Percentiles rank a stretch among this genome's conserved stretches.
These are phyloP conservation scores for Paramecium tetraurelia DNA, from an alignment of 73 alveolate genomes.

Conservation along the genomic window DNA sequence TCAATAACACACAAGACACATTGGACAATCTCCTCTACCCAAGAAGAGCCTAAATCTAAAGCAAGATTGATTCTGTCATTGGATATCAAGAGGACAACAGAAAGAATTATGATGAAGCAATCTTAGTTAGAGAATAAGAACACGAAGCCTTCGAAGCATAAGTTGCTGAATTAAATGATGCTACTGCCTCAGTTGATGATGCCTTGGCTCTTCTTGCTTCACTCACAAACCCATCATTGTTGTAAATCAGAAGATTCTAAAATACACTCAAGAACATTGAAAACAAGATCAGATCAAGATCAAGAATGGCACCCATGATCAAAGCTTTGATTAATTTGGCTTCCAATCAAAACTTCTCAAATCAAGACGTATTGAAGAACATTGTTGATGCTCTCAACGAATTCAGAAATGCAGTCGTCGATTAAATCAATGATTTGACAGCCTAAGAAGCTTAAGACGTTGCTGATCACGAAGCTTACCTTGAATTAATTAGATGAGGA, in stretches of 20 bases:
- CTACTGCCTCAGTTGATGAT: constrained; percentile 46
- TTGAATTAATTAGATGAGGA: constrained; percentile 34
- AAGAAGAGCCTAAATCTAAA: constrained; percentile 15
- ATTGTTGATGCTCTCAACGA: constrained; percentile 40
- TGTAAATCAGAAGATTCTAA: constrained; percentile 29
- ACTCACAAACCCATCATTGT: constrained; percentile 20
- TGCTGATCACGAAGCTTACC: neutral
- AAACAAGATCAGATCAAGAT: constrained; percentile 33
- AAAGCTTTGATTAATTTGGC: constrained; percentile 7
- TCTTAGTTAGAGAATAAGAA: constrained; percentile 43
- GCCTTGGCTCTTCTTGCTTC: constrained; percentile 17
- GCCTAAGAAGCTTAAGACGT: constrained; percentile 46
- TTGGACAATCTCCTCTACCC: constrained; percentile 1
- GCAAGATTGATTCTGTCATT: neutral
- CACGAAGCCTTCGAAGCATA: constrained; percentile 7
- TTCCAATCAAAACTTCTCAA: constrained; percentile 17
- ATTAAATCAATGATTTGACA: constrained; percentile 5
- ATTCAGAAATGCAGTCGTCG: constrained; percentile 32
- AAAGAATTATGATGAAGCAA: constrained; percentile 39
- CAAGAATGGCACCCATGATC: constrained; percentile 39
- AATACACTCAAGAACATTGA: constrained; percentile 21
- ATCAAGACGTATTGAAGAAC: neutral
- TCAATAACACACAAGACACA: constrained; percentile 33
- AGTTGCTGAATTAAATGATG: constrained; percentile 36
- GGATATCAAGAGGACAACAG: constrained; percentile 40